Evolutionary conservation across 108 stramenopile species (phyloP).

Genomic region (Cyclostephanos tholiformis): DNA sequence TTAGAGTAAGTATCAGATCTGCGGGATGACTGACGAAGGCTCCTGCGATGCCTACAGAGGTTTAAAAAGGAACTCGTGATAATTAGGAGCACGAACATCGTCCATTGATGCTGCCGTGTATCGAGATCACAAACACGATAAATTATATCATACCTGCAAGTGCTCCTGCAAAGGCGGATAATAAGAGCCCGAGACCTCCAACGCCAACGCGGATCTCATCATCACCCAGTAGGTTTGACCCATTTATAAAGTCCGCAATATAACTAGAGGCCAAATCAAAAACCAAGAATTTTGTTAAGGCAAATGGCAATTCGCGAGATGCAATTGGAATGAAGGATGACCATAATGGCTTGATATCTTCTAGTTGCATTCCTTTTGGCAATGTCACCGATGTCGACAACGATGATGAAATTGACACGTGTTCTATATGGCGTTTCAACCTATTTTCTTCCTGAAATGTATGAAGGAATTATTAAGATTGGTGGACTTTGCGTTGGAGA

Average conservation of each 20-base stretch:
- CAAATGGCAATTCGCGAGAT: slow-evolving; percentile 88
- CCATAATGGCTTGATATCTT: slow-evolving; percentile 71
- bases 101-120: background rate
- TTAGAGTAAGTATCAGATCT: slow-evolving; percentile 86
- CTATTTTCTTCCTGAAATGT: slow-evolving; percentile 38
- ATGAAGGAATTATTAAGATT: background rate
- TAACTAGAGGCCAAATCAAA: slow-evolving; percentile 76
- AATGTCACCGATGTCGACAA: background rate
- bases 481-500: background rate
- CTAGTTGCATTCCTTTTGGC: slow-evolving; percentile 26
- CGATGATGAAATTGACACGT: slow-evolving; percentile 6
- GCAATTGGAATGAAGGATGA: slow-evolving; percentile 75
- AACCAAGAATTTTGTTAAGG: slow-evolving; percentile 81
- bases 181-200: slow-evolving; percentile 64
- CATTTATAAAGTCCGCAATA: slow-evolving; percentile 61
- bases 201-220: slow-evolving; percentile 77
- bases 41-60: slow-evolving; percentile 63
- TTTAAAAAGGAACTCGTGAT: background rate
- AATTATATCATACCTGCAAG: slow-evolving; percentile 50
- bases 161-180: slow-evolving; percentile 82
- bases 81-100: background rate
- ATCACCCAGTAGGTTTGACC: slow-evolving; percentile 56
- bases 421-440: slow-evolving; percentile 13
- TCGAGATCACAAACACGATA: background rate
- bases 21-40: slow-evolving; percentile 85